Base-by-base conservation (phyloP, 805 yeast species). In the Grigorovia transvaalensis region DNA sequence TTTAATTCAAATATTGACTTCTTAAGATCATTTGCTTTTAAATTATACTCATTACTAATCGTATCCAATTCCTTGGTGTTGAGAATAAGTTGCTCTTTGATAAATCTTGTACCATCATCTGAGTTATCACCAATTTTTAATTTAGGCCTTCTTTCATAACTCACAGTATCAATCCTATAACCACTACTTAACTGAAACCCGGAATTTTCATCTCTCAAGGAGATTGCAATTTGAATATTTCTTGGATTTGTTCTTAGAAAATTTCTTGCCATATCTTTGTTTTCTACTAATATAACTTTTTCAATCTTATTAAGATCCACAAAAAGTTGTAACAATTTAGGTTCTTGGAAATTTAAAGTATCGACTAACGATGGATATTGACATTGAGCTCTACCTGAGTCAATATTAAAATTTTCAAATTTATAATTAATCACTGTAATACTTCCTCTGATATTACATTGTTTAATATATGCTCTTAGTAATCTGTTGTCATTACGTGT, bases 241-340 rank as follows among this genome's bases (percentile, higher is more conserved):
- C 53, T 53, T 0, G 71, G 69, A 9, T 68, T 63, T 5, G 50
- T 45, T 38, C 69, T 64, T 50, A 81, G 62, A 17, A 73, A 64
- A 0, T 55, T 51, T 56, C 78, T 80, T 0, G 86, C 91, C 13
- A 73, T 74, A 1, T 63, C 57, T 55, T 81, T 72, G 50, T 79
- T 71, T 1, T 74, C 73, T 17, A 80, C 71, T 43, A 89, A 63
- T 0, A 85, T 69, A 0, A 76, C 69, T 11, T 75, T 72, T 60
- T 90, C 95, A 46, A 86, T 75, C 45, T 69, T 72, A 44, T 74
- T 73, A 2, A 74, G 56, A 66, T 87, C 96, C 49, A 89, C 81
- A 46, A 89, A 64, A 1, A 84, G 68, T 57, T 79, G 82, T 58
- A 76, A 74, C 9, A 83, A 74, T 43, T 76, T 75, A 44, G 77